phyloP scores from a whole-genome alignment of 352 stramenopile genomes.

The Globisporangium heterothallicum region DNA sequence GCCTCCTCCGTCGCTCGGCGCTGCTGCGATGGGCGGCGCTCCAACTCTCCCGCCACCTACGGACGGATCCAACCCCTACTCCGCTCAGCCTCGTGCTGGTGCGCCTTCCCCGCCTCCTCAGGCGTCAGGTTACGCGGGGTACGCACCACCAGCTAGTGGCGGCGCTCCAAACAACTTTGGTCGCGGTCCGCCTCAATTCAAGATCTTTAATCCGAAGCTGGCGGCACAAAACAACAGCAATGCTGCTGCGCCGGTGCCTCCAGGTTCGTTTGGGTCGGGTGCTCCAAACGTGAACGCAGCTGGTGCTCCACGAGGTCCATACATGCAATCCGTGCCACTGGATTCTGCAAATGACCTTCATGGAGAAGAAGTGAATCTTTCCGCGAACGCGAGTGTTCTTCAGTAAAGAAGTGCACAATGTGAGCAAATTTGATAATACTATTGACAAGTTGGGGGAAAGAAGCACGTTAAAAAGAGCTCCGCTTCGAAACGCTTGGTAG shows the following conservation, averaged over 20 bases:
- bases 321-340: conserved; percentile 23
- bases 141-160: conserved; percentile 9
- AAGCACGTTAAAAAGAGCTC: no score
- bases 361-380: conserved; percentile 69
- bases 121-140: conserved; percentile 30
- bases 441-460: no score
- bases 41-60: conserved; percentile 10
- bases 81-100: conserved; percentile 22
- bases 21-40: conserved; percentile 7
- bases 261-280: conserved; percentile 22
- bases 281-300: conserved; percentile 11
- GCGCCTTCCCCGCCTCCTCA: conserved; percentile 13
- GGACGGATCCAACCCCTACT: conserved; percentile 56
- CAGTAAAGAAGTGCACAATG: no score
- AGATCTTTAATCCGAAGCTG: conserved; percentile 84
- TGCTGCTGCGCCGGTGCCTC: conserved; percentile 10
- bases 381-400: conserved; percentile 58
- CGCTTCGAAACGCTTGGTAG: no score
- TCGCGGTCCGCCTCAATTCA: conserved; percentile 65
- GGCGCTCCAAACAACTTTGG: conserved; percentile 8
- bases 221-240: conserved; percentile 23
- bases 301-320: conserved; percentile 1
- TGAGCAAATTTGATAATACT: no score
- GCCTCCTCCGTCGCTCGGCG: conserved; percentile 41
- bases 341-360: conserved; percentile 27